Conservation (phyloP, 2,329 filamentous ascomycete species). For the Colletotrichum sp. region DNA sequence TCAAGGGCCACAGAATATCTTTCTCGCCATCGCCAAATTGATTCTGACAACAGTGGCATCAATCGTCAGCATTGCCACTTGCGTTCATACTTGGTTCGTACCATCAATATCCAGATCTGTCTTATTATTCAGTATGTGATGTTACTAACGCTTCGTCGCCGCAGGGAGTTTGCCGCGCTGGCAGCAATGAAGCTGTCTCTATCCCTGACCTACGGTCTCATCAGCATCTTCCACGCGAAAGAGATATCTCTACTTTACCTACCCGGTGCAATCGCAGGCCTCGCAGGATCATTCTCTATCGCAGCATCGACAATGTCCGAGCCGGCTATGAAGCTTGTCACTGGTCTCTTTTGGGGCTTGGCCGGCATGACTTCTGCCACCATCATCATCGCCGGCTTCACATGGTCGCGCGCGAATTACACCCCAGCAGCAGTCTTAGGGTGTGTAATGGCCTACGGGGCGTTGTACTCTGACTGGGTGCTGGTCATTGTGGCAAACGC, state of each 20-base stretch:
- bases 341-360: neutral
- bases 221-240: too few relatives aligned
- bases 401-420: neutral
- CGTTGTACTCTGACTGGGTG: neutral
- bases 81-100: neutral
- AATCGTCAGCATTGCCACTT: neutral
- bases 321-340: neutral
- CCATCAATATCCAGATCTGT: too few relatives aligned
- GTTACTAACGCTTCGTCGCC: fast-evolving
- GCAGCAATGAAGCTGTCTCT: neutral
- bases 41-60: neutral
- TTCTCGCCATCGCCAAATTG: neutral
- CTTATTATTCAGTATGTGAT: neutral
- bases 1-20: neutral
- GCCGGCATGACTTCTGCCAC: neutral
- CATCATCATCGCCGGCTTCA: neutral
- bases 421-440: neutral
- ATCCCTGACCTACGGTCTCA: neutral
- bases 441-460: neutral
- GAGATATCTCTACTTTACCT: too few relatives aligned
- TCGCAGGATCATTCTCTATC: neutral
- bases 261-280: neutral
- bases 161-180: neutral
- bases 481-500: neutral
- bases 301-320: neutral